Evolutionary conservation across 352 stramenopile species (phyloP), one percentile per base, ranked within the genome.

Genomic region (Saprolegnia parasitica): DNA sequence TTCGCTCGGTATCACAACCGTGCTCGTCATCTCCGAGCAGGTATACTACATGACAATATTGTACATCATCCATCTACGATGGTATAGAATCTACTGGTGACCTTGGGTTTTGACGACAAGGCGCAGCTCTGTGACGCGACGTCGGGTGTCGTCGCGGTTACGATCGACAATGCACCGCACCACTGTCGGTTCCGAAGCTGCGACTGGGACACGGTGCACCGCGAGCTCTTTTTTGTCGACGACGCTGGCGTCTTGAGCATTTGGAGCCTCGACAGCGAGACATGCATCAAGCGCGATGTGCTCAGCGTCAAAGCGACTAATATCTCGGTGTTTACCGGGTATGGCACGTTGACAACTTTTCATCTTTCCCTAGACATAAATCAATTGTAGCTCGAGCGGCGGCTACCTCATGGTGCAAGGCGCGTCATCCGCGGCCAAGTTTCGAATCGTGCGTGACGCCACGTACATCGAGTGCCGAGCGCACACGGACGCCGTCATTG

Each of bases 51-150:
- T 6, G 1, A 3, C 29, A 29, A 16, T 49, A n/a, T 2, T 0
- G 10, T 68, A 11, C 16, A 21, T 10, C 18, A 32, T 0, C 18
- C 37, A 20, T 35, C 45, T 11, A 40, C 32, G 20, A 20, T 60
- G 52, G 6, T 21, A 8, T 40, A 72, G 60, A 72, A 66, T 46
- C 45, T 91, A 50, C 75, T 93, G 11, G 81, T 91, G 10, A 90
- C 85, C 0, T 76, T 93, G 16, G 81, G 79, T 8, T 93, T 86
- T 60, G 85, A 93, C 47, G 77, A 90, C 21, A 90, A 88, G 32
- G 81, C 82, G 1, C 81, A 89, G 46, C 47, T 93, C 18, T 77
- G 90, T 15, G 83, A 93, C 61, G 79, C 81, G 6, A 88, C 86
- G 60, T 86, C 80, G 0, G 81, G 83, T 0, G 68, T 67, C 6